These are phyloP conservation scores for Madurella mycetomatis DNA, from an alignment of 2,329 filamentous ascomycete genomes.

Conservation along the genomic window DNA sequence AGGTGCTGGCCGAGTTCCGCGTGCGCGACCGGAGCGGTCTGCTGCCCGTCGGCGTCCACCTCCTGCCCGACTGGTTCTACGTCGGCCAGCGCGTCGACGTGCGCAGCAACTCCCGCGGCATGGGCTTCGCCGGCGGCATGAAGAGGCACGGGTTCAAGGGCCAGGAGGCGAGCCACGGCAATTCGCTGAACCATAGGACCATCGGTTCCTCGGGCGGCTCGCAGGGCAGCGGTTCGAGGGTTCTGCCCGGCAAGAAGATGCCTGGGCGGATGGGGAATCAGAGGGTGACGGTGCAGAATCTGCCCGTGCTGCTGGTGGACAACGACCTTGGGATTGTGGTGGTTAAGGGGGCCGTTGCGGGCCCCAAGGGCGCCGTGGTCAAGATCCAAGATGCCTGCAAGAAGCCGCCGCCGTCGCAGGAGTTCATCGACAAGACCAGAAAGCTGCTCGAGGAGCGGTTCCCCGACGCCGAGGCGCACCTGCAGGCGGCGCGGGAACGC, in stretches of 20 bases:
- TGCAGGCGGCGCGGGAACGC: conserved; percentile 45
- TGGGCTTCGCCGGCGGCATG: conserved; percentile 97
- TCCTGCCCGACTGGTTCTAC: conserved; percentile 87
- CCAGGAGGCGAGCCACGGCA: conserved; percentile 90
- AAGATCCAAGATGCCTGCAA: conserved; percentile 87
- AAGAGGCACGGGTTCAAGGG: conserved; percentile 88
- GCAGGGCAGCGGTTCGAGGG: conserved; percentile 88
- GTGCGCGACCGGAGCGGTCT: conserved; percentile 72
- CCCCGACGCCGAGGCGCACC: conserved; percentile 40
- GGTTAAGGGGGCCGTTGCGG: conserved; percentile 79
- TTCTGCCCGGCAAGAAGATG: conserved; percentile 97
- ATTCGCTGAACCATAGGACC: conserved; percentile 87
- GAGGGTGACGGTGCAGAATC: conserved; percentile 83
- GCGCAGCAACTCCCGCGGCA: conserved; percentile 71
- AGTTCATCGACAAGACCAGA: conserved; percentile 45
- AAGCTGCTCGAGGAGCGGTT: conserved; percentile 43
- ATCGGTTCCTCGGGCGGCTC: conserved; percentile 86
- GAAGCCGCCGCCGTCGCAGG: conserved; percentile 58
- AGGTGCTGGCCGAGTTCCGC: conserved; percentile 78
- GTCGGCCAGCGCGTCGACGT: conserved; percentile 89
- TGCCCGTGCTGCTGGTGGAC: conserved; percentile 85
- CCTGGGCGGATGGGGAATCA: conserved; percentile 91
- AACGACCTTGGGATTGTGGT: conserved; percentile 81
- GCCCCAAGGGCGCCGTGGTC: conserved; percentile 81
- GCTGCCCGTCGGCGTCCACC: conserved; percentile 66